Evolutionary conservation across 2,329 filamentous ascomycete species (phyloP).

Genomic region (Fusarium nelsonii): DNA sequence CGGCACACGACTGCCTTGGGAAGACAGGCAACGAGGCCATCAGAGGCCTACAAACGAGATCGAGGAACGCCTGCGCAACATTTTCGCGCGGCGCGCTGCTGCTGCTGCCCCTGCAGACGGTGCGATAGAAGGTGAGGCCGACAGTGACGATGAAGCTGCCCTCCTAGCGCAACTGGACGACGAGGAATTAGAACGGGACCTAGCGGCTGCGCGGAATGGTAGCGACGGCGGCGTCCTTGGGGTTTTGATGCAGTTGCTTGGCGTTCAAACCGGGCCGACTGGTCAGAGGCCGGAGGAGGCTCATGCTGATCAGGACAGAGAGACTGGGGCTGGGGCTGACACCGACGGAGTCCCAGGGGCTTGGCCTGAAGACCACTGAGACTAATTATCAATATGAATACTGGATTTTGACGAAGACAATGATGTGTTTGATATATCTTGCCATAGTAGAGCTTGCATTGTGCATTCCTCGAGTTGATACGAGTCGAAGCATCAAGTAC

Average conservation of each 20-base stretch:
- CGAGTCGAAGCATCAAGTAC: neutral
- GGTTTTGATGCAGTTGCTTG: slow-evolving; percentile 31
- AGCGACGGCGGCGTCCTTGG: slow-evolving; percentile 47
- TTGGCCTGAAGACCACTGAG: slow-evolving; percentile 51
- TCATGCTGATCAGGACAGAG: slow-evolving; percentile 27
- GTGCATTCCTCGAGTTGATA: neutral
- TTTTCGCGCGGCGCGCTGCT: slow-evolving; percentile 43
- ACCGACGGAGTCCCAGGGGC: slow-evolving; percentile 48
- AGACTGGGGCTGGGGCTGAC: slow-evolving; percentile 9
- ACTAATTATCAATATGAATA: slow-evolving; percentile 18
- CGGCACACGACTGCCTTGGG: slow-evolving; percentile 38
- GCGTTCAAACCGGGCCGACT: slow-evolving; percentile 36
- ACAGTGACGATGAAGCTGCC: slow-evolving; percentile 48
- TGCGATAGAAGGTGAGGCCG: slow-evolving; percentile 24
- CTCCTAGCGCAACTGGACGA: slow-evolving; percentile 48
- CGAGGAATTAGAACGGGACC: slow-evolving; percentile 51
- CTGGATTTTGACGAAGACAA: neutral
- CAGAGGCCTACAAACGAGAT: slow-evolving; percentile 34
- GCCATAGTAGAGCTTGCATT: neutral
- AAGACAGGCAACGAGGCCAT: neutral
- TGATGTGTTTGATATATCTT: neutral
- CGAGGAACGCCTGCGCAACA: slow-evolving; percentile 48
- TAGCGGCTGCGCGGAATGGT: slow-evolving; percentile 46
- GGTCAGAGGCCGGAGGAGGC: slow-evolving; percentile 19
- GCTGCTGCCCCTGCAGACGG: slow-evolving; percentile 22